Conservation (phyloP, 768 basidiomycete genomes). For the Suillus subaureus region DNA sequence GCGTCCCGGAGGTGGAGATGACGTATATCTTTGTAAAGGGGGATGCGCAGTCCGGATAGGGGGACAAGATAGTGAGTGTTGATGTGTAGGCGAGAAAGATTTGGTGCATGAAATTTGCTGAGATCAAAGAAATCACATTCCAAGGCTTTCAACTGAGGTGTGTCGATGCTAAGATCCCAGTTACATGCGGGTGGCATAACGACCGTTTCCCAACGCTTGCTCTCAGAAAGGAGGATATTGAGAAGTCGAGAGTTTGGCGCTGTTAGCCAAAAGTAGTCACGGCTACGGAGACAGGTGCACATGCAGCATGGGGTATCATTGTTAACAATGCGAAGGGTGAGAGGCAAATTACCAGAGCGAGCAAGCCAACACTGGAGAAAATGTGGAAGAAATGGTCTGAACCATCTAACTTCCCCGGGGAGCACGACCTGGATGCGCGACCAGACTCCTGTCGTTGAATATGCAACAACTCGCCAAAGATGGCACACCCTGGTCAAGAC, state of each 20-base stretch:
- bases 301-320: not conserved
- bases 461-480: not conserved
- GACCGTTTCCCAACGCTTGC: not conserved
- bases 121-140: not conserved
- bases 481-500: not conserved
- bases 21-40: not conserved
- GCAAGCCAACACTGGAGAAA: not conserved
- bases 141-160: not conserved
- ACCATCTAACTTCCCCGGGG: not conserved
- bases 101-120: not conserved
- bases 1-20: too few relatives aligned
- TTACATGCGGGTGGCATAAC: not conserved
- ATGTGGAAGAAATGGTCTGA: not conserved
- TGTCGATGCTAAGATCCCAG: not conserved
- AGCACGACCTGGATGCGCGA: not conserved
- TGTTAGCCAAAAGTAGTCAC: not conserved
- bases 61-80: not conserved
- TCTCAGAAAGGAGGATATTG: not conserved
- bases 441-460: not conserved
- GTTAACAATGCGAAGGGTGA: not conserved
- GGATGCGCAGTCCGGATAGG: not conserved
- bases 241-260: not conserved
- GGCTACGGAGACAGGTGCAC: too few relatives aligned
- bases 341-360: not conserved
- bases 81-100: not conserved